A percentile compares a stretch with the other conserved stretches of the same genome.
Evolutionary conservation across 345 rosid species (phyloP).

Genomic region (Pistacia vera): DNA sequence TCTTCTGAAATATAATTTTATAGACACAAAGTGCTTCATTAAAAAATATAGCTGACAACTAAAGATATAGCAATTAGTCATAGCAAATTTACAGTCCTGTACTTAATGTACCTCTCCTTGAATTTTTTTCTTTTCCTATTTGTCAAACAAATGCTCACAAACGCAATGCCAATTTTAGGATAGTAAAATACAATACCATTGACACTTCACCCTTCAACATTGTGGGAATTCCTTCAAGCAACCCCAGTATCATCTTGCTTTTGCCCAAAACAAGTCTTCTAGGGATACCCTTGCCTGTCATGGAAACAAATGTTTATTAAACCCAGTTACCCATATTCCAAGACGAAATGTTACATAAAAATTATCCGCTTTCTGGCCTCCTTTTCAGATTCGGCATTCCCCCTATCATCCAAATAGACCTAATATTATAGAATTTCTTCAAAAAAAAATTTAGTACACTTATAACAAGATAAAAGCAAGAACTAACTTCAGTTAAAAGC

Average conservation of each 20-base stretch:
- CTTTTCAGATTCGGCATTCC: constrained; percentile 11
- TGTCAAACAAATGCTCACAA: neutral
- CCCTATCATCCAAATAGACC: constrained; percentile 7
- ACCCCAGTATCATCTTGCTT: constrained; percentile 86
- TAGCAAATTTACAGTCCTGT: neutral
- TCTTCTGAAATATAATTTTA: neutral
- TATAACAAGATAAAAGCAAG: neutral
- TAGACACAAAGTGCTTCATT: neutral
- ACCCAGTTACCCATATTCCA: constrained; percentile 12
- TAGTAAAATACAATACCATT: constrained; percentile 52
- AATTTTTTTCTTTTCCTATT: neutral
- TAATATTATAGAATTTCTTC: neutral
- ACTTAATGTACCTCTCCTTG: neutral
- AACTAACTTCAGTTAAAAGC: neutral
- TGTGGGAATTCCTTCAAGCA: constrained; percentile 88
- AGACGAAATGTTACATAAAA: neutral
- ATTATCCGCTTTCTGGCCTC: neutral
- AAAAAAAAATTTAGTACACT: neutral
- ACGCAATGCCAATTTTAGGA: neutral
- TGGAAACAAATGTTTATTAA: constrained; percentile 10
- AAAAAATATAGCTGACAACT: neutral
- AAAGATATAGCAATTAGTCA: neutral
- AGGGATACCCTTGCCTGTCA: constrained; percentile 79
- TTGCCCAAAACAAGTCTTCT: constrained; percentile 79
- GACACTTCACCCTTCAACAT: constrained; percentile 97